Base-by-base conservation (phyloP, 176 grass and related monocot species). In the Ananas comosus region DNA sequence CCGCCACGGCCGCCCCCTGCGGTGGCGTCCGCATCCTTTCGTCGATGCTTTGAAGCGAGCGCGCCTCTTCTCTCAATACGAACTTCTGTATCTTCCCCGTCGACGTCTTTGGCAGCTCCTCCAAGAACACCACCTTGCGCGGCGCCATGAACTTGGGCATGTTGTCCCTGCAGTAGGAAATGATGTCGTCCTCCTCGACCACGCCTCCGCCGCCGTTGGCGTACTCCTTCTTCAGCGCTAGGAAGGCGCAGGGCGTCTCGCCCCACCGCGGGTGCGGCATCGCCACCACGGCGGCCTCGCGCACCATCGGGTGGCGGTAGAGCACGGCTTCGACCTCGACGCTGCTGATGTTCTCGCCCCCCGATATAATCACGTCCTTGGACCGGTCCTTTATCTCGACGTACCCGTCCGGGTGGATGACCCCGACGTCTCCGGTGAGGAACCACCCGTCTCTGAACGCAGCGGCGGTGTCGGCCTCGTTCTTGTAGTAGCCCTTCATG, bases 301-400 rank as follows among this genome's bases (percentile, higher is more conserved):
- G 64, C 48, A 91, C 83, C 74, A 79, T 74, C 12, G 83, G 83
- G 67, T 91, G 88, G 4, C 64, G 49, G 71, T 91, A 87, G 29
- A 91, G 67, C 11, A 61, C 81, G 3, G 74, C 19, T 66, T 91
- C 88, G 27, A 91, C 88, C 67, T 87, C 80, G 19, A 91, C 80
- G 76, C 88, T 91, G 83, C 88, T 91, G 53, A 91, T 91, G 74
- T 91, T 91, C 84, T 91, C 88, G 19, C 88, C 88, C 14, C 88
- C 88, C 51, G 88, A 91, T 70, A 91, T 91, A 61, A 91, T 91
- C 14, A 91, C 81, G 70, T 91, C 88, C 47, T 91, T 91, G 12
- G 74, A 80, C 13, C 88, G 70, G 53, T 91, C 88, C 76, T 87
- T 91, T 33, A 91, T 86, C 78, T 91, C 88, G 12, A 91, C 69